Conservation (phyloP, 768 basidiomycete species). For the Rubroboletus satanas region DNA sequence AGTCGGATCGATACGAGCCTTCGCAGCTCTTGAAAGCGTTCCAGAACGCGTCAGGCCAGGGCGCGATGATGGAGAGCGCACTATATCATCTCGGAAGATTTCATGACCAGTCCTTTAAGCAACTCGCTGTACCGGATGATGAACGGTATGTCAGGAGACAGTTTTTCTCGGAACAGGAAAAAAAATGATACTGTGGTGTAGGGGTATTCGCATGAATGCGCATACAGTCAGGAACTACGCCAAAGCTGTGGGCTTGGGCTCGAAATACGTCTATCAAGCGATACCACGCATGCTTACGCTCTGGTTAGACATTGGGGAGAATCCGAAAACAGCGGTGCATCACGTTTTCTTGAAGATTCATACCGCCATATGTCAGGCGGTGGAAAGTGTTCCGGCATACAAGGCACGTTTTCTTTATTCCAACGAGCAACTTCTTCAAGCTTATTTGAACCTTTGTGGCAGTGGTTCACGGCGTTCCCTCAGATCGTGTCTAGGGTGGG, state of each 20-base stretch:
- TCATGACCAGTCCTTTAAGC: constrained; percentile 74
- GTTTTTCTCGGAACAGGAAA: neutral
- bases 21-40: constrained; percentile 60
- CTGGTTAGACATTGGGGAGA: constrained; percentile 90
- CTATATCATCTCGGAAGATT: constrained; percentile 86
- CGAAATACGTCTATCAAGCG: constrained; percentile 95
- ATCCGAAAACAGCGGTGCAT: constrained; percentile 20
- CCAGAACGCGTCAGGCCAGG: constrained; percentile 45
- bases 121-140: constrained; percentile 47
- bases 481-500: constrained; percentile 95
- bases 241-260: constrained; percentile 72
- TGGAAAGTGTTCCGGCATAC: constrained; percentile 66
- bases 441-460: constrained; percentile 3
- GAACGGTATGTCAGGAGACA: constrained; percentile 40
- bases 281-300: constrained; percentile 91
- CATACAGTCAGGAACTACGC: constrained; percentile 65
- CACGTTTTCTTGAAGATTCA: constrained; percentile 56
- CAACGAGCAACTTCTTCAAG: neutral
- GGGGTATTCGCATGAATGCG: constrained; percentile 60
- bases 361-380: constrained; percentile 47
- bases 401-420: constrained; percentile 49
- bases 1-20: constrained; percentile 76
- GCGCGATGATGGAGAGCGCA: constrained; percentile 72
- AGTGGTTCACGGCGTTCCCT: constrained; percentile 97
- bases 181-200: constrained; percentile 21